Base-by-base conservation (phyloP, 805 yeast genomes). In the Tetrapisispora iriomotensis region DNA sequence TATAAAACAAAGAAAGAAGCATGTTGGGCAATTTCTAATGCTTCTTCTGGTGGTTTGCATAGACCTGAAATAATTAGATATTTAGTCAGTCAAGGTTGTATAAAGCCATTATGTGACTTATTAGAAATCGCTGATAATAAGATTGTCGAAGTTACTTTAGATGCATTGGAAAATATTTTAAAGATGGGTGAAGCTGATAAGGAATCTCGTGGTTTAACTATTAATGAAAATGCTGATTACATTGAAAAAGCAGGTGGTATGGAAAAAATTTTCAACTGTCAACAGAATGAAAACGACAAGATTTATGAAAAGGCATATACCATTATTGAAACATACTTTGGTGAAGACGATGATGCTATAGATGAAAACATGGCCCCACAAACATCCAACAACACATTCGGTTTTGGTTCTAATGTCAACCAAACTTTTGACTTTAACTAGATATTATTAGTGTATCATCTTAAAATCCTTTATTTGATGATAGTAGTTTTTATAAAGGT, bases 241-340 rank as follows among this genome's bases (percentile, higher is more conserved):
- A 83, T 92, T 58, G 98, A 92, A 68, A 96, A 90, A 62, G 96
- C 96, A 32, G 97, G 96, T 54, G 98, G 98, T 46, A 82, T 87
- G 78, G 97, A 92, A 63, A 88, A 85, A 69, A 90, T 92, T 53
- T 82, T 82, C 64, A 86, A 84, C 45, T 83, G 95, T 61, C 98
- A 92, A 71, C 77, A 74, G 60, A 87, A 85, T 66, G 84, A 79
- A 56, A 92, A 90, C 65, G 94, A 90, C 60, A 84, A 81, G 58
- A 84, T 92, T 56, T 92, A 92, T 65, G 77, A 82, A 60, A 88
- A 87, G 68, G 94, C 97, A 25, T 92, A 75, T 68, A 70, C 70
- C 49, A 85, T 92, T 56, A 87, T 92, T 63, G 95, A 85, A 58
- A 85, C 82, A 51, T 92, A 86, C 66, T 92, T 92, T 66, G 72